phyloP scores from a whole-genome alignment of 352 stramenopile genomes.

The Pythium rishiriense region DNA sequence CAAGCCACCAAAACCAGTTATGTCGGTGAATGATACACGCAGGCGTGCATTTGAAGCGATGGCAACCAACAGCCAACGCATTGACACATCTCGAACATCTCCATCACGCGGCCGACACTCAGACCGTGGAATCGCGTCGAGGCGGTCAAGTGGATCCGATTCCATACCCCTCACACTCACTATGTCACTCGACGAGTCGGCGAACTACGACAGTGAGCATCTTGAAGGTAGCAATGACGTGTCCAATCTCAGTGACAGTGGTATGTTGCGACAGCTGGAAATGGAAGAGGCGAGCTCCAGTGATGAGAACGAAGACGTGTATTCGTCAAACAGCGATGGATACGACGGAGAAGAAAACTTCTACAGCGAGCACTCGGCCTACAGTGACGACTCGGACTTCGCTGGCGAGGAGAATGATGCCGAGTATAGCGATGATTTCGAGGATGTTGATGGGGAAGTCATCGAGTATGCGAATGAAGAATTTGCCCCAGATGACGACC shows the following conservation, averaged over 20 bases:
- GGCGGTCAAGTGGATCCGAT: slow-evolving; percentile 2
- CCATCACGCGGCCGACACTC: not conserved
- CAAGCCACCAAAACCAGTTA: slow-evolving; percentile 10
- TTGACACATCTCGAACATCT: not conserved
- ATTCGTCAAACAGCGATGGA: slow-evolving; percentile 64
- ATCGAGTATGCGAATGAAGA: slow-evolving; percentile 80
- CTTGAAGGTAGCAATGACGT: slow-evolving; percentile 12
- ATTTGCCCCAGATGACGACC: slow-evolving; percentile 45
- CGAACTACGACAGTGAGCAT: slow-evolving; percentile 5
- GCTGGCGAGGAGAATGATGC: slow-evolving; percentile 58
- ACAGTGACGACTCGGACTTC: slow-evolving; percentile 80
- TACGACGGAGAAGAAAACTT: slow-evolving; percentile 85
- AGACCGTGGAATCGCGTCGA: not conserved
- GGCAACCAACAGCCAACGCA: not conserved
- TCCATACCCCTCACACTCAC: slow-evolving; percentile 11
- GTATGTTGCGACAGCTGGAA: slow-evolving; percentile 57
- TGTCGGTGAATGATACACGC: not conserved
- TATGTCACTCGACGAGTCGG: slow-evolving; percentile 14
- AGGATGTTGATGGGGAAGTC: slow-evolving; percentile 72
- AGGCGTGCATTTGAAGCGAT: not conserved
- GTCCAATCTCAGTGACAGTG: slow-evolving; percentile 48
- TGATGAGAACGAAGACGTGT: slow-evolving; percentile 41
- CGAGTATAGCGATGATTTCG: slow-evolving; percentile 84
- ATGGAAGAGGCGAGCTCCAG: slow-evolving; percentile 52
- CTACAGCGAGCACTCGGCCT: slow-evolving; percentile 80